phyloP scores from a whole-genome alignment of 169 alveolate species.

The Cryptosporidium muris region DNA sequence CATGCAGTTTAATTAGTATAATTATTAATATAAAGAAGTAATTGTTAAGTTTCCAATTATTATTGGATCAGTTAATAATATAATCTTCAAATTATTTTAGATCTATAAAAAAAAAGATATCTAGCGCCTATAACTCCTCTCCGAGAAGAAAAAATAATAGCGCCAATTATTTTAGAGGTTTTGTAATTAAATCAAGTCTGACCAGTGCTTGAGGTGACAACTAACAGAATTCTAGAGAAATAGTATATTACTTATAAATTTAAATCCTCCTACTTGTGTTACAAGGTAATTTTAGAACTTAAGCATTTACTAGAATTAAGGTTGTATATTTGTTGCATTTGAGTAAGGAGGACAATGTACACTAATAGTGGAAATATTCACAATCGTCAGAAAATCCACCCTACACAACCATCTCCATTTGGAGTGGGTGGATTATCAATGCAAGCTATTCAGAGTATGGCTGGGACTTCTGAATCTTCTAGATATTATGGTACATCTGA shows the following conservation, averaged over 20 bases:
- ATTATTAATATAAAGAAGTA: no score
- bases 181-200: not conserved
- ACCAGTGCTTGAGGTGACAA: not conserved
- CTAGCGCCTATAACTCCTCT: constrained; percentile 57
- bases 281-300: not conserved
- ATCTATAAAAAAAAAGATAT: not conserved
- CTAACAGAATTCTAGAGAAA: not conserved
- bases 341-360: constrained; percentile 5
- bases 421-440: constrained; percentile 58
- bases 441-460: constrained; percentile 68
- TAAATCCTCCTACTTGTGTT: not conserved
- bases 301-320: not conserved
- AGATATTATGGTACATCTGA: constrained; percentile 33
- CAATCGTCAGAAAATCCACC: constrained; percentile 63
- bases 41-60: no score
- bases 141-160: constrained; percentile 49
- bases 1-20: no score
- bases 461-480: constrained; percentile 63
- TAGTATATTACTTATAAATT: not conserved
- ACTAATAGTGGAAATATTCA: constrained; percentile 16
- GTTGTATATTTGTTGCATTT: not conserved
- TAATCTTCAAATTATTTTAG: no score
- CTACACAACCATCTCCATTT: constrained; percentile 25
- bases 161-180: not conserved
- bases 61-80: no score